Evolutionary conservation across 169 alveolate species (phyloP).

Genomic region (Perkinsus marinus): DNA sequence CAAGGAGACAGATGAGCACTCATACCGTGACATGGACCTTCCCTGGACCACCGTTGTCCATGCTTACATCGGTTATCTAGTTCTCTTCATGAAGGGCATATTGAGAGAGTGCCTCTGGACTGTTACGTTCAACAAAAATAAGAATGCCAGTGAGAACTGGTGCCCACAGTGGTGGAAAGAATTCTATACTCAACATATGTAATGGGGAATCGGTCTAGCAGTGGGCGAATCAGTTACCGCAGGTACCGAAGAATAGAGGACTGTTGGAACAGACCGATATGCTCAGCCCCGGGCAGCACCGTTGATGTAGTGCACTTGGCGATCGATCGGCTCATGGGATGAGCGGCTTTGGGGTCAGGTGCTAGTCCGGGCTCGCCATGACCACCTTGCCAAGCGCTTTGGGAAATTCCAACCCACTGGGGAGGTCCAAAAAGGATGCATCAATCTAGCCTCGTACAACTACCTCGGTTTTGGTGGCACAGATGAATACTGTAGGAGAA

Average conservation of each 20-base stretch:
- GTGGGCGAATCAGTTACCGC: too few species aligned
- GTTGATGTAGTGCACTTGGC: neutral
- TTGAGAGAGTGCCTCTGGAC: neutral
- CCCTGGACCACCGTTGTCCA: neutral
- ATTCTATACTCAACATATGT: neutral
- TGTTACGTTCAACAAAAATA: neutral
- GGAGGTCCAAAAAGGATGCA: neutral
- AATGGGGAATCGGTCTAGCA: neutral
- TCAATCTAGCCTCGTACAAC: neutral
- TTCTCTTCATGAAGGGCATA: neutral
- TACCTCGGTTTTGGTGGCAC: conserved; percentile 6
- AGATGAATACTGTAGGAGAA: neutral
- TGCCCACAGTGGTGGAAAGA: neutral
- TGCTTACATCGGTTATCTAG: neutral
- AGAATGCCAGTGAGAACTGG: neutral
- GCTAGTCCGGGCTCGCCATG: neutral
- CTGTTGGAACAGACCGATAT: conserved; percentile 6
- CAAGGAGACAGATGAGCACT: neutral
- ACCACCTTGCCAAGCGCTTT: neutral
- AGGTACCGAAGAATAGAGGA: conserved; percentile 1
- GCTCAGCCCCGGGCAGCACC: conserved; percentile 4
- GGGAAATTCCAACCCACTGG: neutral
- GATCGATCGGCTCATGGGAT: neutral
- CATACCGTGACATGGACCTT: neutral
- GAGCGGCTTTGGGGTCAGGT: neutral